Conservation (phyloP, 2,329 filamentous ascomycete genomes). For the Ceratocystis variospora region DNA sequence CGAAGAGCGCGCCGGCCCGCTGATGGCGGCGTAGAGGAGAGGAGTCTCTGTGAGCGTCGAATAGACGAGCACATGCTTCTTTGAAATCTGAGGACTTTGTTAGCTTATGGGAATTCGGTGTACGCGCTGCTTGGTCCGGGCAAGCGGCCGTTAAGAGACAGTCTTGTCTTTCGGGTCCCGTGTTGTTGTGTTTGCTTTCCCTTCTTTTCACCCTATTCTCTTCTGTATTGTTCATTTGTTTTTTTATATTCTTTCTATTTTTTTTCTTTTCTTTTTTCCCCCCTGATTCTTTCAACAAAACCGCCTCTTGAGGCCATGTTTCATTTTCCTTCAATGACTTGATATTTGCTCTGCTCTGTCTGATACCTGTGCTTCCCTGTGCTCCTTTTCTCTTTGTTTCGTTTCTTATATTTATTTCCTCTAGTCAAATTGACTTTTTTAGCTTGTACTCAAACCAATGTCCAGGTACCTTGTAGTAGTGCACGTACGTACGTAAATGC, state of each 20-base stretch:
- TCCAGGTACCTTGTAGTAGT: background rate
- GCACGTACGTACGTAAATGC: background rate
- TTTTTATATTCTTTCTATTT: conserved; percentile 14
- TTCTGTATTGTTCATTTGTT: conserved; percentile 11
- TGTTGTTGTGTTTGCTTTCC: conserved; percentile 10
- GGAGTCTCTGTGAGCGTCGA: background rate
- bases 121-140: conserved; percentile 4
- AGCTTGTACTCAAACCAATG: background rate
- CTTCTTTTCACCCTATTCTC: conserved; percentile 11
- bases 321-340: conserved; percentile 8
- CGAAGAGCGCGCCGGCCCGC: conserved; percentile 24
- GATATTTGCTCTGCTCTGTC: background rate
- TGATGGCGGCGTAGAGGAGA: background rate
- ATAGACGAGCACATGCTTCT: conserved; percentile 3
- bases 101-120: conserved; percentile 7
- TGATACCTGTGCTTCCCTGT: conserved; percentile 4
- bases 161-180: conserved; percentile 5
- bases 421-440: background rate
- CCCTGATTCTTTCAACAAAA: conserved; percentile 6
- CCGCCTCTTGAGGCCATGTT: background rate
- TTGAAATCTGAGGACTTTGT: conserved; percentile 1
- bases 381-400: background rate
- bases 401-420: background rate
- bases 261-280: conserved; percentile 1
- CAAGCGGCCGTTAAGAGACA: conserved; percentile 9